Evolutionary conservation across 257 asterid genomes (phyloP), one percentile per base, ranked within the genome.

Genomic region (Penstemon davidsonii): DNA sequence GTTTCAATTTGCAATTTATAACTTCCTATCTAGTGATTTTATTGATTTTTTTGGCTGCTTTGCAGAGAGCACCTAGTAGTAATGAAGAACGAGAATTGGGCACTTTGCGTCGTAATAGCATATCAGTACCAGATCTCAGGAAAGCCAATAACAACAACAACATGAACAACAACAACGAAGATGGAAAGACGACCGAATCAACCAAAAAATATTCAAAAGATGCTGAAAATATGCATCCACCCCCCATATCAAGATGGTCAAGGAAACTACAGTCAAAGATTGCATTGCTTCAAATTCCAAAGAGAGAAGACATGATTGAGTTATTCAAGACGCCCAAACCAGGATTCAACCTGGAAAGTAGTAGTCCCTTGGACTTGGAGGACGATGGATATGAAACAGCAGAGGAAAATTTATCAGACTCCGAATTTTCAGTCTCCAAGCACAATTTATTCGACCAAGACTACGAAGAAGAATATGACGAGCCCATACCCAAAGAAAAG

Each of bases 331-430:
- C 85, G 10, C 86, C 86, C 11, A 76, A 63, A 55, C 60, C 66
- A 33, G 65, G 58, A 60, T 19, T 2, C 57, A 15, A 15, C 52
- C 56, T 51, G 46, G 83, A 80, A 8, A 79, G 84, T 49, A 15
- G 18, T 15, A 25, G 33, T 25, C 84, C 87, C 33, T 25, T 25
- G 33, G 33, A 25, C 33, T 25, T 25, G 13, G 4, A 41, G 13
- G 76, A 71, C 4, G 94, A 82, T 37, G 96, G 92, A 61, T 86
- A 88, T 18, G 92, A 87, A 72, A 92, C 96, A 39, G 89, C 95
- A 1, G 96, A 92, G 40, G 95, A 90, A 50, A 70, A 69, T 51
- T 59, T 89, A 33, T 81, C 92, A 10, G 96, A 88, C 43, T 71
- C 89, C 1, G 95, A 87, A 55, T 66, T 79, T 51, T 52, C 84